phyloP scores from a whole-genome alignment of 1,139 yeast species.

The Hyphopichia wangnamkhiaoensis region DNA sequence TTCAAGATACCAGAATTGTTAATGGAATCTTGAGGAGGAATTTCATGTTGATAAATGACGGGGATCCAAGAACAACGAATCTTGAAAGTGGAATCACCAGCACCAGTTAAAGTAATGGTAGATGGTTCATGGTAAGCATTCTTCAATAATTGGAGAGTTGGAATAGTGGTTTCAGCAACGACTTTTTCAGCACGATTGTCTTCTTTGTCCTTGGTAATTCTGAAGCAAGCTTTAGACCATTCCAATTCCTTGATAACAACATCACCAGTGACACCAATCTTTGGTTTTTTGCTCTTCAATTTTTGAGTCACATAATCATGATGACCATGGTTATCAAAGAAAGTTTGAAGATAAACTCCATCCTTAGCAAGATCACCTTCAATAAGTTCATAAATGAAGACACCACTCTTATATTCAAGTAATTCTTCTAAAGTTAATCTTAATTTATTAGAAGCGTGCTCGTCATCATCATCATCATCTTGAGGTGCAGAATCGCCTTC shows the following conservation, averaged over 20 bases:
- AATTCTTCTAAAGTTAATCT: constrained; percentile 66
- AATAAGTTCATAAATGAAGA: constrained; percentile 65
- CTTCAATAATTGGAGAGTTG: constrained; percentile 67
- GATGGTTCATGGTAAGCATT: constrained; percentile 65
- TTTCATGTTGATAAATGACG: constrained; percentile 47
- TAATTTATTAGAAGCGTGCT: constrained; percentile 34
- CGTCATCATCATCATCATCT: constrained; percentile 38
- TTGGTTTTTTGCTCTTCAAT: constrained; percentile 34
- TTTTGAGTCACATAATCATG: constrained; percentile 58
- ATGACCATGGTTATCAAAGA: constrained; percentile 72
- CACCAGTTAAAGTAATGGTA: constrained; percentile 48
- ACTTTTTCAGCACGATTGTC: constrained; percentile 58
- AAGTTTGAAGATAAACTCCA: constrained; percentile 66
- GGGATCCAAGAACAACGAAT: constrained; percentile 83
- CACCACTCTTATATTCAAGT: constrained; percentile 68
- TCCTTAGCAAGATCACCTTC: constrained; percentile 56
- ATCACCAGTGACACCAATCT: constrained; percentile 68
- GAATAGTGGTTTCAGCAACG: constrained; percentile 63
- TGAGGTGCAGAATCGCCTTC: constrained; percentile 35
- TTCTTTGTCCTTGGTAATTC: constrained; percentile 56
- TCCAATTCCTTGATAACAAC: constrained; percentile 73
- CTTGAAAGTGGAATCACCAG: constrained; percentile 48
- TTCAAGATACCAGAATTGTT: constrained; percentile 74
- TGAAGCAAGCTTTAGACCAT: constrained; percentile 65
- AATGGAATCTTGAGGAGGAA: constrained; percentile 76